Evolutionary conservation across 805 yeast species (phyloP), one percentile per base, ranked within the genome.

Genomic region (Jamesozyma lodderae): DNA sequence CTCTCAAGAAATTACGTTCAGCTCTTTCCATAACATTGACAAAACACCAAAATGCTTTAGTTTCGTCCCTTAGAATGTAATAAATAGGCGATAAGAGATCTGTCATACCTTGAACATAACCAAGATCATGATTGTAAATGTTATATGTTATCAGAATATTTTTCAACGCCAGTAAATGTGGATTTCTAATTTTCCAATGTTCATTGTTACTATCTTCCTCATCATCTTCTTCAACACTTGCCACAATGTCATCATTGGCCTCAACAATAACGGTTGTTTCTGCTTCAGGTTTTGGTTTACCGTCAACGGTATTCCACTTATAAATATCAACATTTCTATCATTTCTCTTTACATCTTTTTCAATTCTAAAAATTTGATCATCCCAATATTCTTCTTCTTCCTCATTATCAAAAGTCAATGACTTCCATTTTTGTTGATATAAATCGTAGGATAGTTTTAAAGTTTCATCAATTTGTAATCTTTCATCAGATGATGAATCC

Each of bases 21-120:
- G 90, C 87, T 39, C 92, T 67, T 36, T 84, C 86, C 97, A 92
- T 90, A 48, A 85, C 84, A 28, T 77, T 75, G 3, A 75, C 70
- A 64, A 92, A 90, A 7, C 87, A 79, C 94, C 96, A 86, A 58
- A 92, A 92, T 5, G 95, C 69, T 18, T 86, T 52, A 0, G 79
- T 66, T 48, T 88, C 95, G 56, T 88, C 94, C 47, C 72, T 70
- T 7, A 69, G 45, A 8, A 68, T 62, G 37, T 70, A 75, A 57
- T 86, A 92, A 3, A 92, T 61, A 0, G 96, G 96, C 0, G 96
- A 81, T 26, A 92, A 64, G 36, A 92, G 65, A 59, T 92, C 99
- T 8, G 92, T 77, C 99, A 92, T 92, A 2, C 99, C 99, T 63
- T 92, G 99, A 15, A 92, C 95, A 53, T 92, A 92, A 1, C 98